Base-by-base conservation (phyloP, 768 basidiomycete genomes). In the Tricholoma terreum region DNA sequence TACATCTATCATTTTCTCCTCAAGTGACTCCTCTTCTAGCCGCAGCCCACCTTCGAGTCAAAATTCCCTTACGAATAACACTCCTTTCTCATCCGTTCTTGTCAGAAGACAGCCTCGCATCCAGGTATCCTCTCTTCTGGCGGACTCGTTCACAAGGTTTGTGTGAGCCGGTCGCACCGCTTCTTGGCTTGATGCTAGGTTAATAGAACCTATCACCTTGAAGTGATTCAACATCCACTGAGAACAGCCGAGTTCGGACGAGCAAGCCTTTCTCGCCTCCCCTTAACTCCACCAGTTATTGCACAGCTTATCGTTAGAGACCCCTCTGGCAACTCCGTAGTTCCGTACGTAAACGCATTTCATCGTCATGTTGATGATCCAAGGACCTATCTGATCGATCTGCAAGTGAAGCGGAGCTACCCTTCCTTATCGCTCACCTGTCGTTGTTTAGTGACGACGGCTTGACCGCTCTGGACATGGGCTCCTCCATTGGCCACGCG, bases 351-450 rank as follows among this genome's bases (percentile, higher is more conserved):
- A 53, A 61, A 17, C 46, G 21, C 19, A 58, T 38, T 53, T 58
- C 63, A 46, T 58, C n/a, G 19, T 50, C 52, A 19, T 48, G 42
- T 50, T 40, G 40, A 27, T 38, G 21, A 33, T 24, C 53, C 36
- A 45, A 59, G 55, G 27, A 52, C 27, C 42, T 50, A 24, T 56
- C 35, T 64, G 49, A 42, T 43, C 52, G 56, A 63, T 65, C 68
- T 66, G 56, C 61, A 67, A 95, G 94, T 45, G 89, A 93, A 70
- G 78, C 83, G 62, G 94, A 95, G 65, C 77, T 94, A 42, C 92
- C 92, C 4, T 97, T 94, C 72, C 80, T 97, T 43, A 80, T 95
- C 60, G 90, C 92, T 30, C 88, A 93, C 65, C 74, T 94, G 52
- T 87, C 90, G 3, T 71, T 96, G 31, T 85, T 82, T 67, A 83